Conservation (phyloP, 768 basidiomycete genomes). For the Amanita phalloides region DNA sequence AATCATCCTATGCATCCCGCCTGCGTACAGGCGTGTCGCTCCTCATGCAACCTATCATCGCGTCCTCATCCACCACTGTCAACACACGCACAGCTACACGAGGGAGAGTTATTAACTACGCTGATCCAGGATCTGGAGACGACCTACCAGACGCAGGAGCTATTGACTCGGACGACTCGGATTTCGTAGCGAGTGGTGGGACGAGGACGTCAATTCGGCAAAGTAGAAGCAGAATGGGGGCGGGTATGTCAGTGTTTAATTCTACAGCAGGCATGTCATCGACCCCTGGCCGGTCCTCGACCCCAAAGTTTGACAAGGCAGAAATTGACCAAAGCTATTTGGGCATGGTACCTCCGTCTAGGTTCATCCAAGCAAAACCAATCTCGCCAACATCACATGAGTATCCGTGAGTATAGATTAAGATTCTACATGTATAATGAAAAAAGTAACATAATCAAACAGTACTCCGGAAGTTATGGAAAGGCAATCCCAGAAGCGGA, state of each 20-base stretch:
- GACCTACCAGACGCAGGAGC: conserved; percentile 76
- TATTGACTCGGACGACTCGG: conserved; percentile 76
- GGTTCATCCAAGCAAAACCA: conserved; percentile 55
- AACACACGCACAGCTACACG: conserved; percentile 35
- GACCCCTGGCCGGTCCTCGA: conserved; percentile 24
- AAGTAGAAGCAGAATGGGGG: conserved; percentile 28
- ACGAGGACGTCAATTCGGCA: conserved; percentile 47
- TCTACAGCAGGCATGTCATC: conserved; percentile 33
- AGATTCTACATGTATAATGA: not conserved
- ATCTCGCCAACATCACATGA: conserved; percentile 55
- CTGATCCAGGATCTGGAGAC: conserved; percentile 77
- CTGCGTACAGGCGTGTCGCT: conserved; percentile 83
- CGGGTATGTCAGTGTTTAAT: conserved; percentile 46
- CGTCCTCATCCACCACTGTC: conserved; percentile 25
- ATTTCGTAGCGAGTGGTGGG: conserved; percentile 59
- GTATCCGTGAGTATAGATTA: conserved; percentile 52
- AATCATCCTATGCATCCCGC: conserved; percentile 82
- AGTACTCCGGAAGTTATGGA: conserved; percentile 61
- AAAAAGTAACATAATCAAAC: conserved; percentile 9
- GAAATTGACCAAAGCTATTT: conserved; percentile 85
- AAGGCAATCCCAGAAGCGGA: conserved; percentile 40
- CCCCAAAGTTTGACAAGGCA: conserved; percentile 33
- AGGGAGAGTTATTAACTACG: conserved; percentile 73
- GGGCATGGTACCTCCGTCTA: conserved; percentile 73
- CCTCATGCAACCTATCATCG: conserved; percentile 77